A percentile compares a stretch with the other conserved stretches of the same genome.
Conservation (phyloP, 805 yeast genomes). For the Tetrapisispora arboricola region DNA sequence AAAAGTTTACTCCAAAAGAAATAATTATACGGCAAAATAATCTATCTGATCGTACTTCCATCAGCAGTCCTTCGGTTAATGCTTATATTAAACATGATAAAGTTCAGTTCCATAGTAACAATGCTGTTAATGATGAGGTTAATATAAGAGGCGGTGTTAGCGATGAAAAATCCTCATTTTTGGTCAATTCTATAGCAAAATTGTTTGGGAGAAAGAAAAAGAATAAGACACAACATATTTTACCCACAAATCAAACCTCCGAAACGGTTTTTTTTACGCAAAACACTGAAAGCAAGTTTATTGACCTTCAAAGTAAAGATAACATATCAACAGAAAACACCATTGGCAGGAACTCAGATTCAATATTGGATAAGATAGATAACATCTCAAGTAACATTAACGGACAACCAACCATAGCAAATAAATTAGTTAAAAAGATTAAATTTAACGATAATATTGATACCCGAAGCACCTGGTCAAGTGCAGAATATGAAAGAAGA, state of each 20-base stretch:
- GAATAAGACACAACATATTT: neutral
- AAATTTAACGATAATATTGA: slow-evolving; percentile 19
- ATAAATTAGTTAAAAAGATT: slow-evolving; percentile 5
- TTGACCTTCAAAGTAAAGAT: too few relatives aligned
- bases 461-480: slow-evolving; percentile 22
- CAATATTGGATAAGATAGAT: neutral
- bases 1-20: slow-evolving; percentile 24
- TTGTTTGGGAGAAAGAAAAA: slow-evolving; percentile 1
- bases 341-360: neutral
- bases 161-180: neutral
- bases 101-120: too few relatives aligned
- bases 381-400: neutral
- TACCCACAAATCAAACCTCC: neutral
- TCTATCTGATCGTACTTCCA: neutral
- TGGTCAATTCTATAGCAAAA: neutral
- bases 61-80: too few relatives aligned
- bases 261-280: neutral
- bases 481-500: slow-evolving; percentile 21
- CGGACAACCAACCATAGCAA: neutral
- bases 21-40: neutral
- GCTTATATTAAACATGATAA: too few relatives aligned
- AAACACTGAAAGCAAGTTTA: neutral
- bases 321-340: neutral
- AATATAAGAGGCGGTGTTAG: too few relatives aligned
- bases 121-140: neutral